phyloP scores from a whole-genome alignment of 2,329 filamentous ascomycete genomes.

The Aspergillus sp. region DNA sequence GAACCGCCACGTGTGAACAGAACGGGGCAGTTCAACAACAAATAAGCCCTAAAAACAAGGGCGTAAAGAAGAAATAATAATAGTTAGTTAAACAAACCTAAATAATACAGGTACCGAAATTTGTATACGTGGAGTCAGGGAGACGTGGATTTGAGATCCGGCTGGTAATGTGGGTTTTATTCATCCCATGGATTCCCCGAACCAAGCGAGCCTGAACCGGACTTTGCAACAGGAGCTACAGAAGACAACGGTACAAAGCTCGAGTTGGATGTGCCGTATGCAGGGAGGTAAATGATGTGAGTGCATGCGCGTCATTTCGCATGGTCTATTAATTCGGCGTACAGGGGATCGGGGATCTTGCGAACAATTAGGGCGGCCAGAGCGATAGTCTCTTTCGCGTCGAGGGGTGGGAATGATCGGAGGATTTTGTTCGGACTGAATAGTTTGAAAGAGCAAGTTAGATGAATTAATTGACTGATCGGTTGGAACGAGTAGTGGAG shows the following conservation, averaged over 20 bases:
- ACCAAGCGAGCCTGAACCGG: neutral
- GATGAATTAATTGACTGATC: neutral
- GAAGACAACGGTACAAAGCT: neutral
- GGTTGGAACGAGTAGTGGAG: neutral
- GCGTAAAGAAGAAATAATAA: neutral
- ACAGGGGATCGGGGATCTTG: slow-evolving; percentile 87
- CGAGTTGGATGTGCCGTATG: neutral
- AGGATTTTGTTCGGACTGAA: slow-evolving; percentile 85
- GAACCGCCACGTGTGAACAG: neutral
- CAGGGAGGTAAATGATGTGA: neutral
- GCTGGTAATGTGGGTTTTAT: neutral
- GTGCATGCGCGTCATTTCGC: slow-evolving; percentile 52
- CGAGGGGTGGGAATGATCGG: slow-evolving; percentile 79
- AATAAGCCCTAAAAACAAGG: neutral
- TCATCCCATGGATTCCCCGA: neutral
- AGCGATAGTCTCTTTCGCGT: slow-evolving; percentile 79
- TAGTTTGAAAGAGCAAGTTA: slow-evolving; percentile 12
- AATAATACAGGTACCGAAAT: slow-evolving; percentile 5
- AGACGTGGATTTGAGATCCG: neutral
- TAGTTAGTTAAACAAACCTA: neutral
- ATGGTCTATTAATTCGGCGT: slow-evolving; percentile 84
- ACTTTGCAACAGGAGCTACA: neutral
- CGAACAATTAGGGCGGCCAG: slow-evolving; percentile 82
- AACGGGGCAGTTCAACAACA: neutral
- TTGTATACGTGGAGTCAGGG: neutral